Evolutionary conservation across 176 grass and related monocot species (phyloP).

Genomic region (Metroxylon sagu): DNA sequence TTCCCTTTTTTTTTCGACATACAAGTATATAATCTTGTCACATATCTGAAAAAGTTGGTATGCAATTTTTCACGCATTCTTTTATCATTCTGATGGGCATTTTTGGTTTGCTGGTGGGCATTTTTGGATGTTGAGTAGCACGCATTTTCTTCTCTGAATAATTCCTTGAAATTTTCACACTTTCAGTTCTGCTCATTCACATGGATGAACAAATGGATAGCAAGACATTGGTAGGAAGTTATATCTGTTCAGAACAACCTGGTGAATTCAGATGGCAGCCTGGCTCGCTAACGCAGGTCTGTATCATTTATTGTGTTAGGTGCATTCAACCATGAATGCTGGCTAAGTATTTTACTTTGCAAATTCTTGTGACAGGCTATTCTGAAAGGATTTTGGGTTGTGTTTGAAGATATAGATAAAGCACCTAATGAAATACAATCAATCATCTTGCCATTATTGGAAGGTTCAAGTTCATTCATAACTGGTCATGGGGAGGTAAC

Average conservation of each 20-base stretch:
- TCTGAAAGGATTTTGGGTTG: slow-evolving; percentile 82
- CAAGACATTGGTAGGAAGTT: slow-evolving; percentile 79
- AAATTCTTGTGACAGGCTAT: slow-evolving; percentile 39
- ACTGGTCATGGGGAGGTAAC: slow-evolving; percentile 77
- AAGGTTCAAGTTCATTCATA: slow-evolving; percentile 67
- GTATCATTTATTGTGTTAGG: not conserved
- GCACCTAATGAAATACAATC: slow-evolving; percentile 83
- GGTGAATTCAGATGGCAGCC: slow-evolving; percentile 96
- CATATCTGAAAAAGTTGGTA: too few species aligned
- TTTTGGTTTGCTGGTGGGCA: too few species aligned
- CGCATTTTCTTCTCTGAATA: not conserved
- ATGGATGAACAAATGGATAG: slow-evolving; percentile 95
- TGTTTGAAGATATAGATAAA: slow-evolving; percentile 96
- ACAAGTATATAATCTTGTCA: too few species aligned
- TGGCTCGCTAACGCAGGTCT: slow-evolving; percentile 90
- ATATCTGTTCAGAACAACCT: slow-evolving; percentile 71
- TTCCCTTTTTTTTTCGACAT: too few species aligned
- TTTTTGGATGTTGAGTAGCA: too few species aligned
- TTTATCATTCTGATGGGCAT: too few species aligned
- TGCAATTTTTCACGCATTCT: too few species aligned
- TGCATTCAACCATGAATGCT: not conserved
- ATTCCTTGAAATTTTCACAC: slow-evolving; percentile 23
- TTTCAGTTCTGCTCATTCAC: slow-evolving; percentile 81
- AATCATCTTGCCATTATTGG: slow-evolving; percentile 75
- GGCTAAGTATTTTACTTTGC: slow-evolving; percentile 14